These are phyloP conservation scores for Mrakiaceae sp. DNA, from an alignment of 1,284 basidiomycete species.

Conservation along the genomic window DNA sequence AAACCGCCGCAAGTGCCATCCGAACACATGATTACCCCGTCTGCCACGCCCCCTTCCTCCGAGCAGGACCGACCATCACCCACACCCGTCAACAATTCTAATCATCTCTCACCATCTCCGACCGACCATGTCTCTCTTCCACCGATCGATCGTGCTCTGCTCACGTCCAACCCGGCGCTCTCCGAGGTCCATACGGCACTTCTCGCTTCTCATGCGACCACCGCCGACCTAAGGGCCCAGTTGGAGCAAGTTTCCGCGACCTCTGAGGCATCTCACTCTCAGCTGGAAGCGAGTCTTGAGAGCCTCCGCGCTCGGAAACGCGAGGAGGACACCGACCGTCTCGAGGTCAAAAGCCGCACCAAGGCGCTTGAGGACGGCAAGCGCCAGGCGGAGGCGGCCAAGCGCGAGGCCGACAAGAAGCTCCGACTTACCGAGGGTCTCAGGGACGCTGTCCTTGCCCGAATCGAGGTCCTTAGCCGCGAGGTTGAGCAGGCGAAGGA, in stretches of 20 bases:
- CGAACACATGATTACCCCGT: neutral
- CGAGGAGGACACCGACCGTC: slow-evolving; percentile 65
- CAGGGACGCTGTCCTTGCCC: slow-evolving; percentile 52
- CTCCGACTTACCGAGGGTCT: slow-evolving; percentile 56
- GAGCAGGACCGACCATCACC: neutral
- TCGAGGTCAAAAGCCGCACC: slow-evolving; percentile 66
- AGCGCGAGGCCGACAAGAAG: slow-evolving; percentile 77
- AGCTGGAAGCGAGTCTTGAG: slow-evolving; percentile 61
- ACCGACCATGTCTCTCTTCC: slow-evolving; percentile 30
- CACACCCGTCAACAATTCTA: slow-evolving; percentile 21
- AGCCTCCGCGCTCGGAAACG: slow-evolving; percentile 63
- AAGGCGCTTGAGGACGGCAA: slow-evolving; percentile 79
- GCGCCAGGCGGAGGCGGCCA: slow-evolving; percentile 63
- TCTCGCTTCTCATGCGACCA: slow-evolving; percentile 49
- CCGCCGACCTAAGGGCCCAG: slow-evolving; percentile 64
- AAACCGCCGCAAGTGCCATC: neutral
- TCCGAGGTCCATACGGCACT: slow-evolving; percentile 69
- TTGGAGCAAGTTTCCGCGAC: slow-evolving; percentile 54
- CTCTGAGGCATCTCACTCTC: slow-evolving; percentile 50
- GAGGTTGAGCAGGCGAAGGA: slow-evolving; percentile 55
- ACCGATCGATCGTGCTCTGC: slow-evolving; percentile 18
- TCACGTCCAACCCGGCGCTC: slow-evolving; percentile 48
- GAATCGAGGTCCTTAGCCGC: slow-evolving; percentile 53
- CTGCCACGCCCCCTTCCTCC: slow-evolving; percentile 1
- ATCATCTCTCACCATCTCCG: slow-evolving; percentile 32